Percentiles rank a stretch among this genome's conserved stretches.
Conservation (phyloP, 2,329 filamentous ascomycete genomes). For the Apiospora arundinis region DNA sequence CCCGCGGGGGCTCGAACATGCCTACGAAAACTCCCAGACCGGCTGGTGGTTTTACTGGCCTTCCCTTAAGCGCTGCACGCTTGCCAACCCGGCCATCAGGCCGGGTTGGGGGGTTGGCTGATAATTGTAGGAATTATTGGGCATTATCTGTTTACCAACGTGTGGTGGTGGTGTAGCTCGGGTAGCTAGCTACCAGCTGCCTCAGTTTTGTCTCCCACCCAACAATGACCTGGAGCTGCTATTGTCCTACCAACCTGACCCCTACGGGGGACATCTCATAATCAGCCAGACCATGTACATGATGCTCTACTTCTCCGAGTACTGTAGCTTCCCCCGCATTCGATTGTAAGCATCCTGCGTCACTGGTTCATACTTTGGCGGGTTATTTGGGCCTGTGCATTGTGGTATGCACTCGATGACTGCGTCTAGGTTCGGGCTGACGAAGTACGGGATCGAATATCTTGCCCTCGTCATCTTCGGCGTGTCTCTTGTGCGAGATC, state of each 20-base stretch:
- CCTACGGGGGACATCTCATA: neutral
- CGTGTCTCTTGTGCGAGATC: neutral
- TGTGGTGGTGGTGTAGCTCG: neutral
- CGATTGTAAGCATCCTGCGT: constrained; percentile 36
- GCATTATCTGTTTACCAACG: neutral
- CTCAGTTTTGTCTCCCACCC: neutral
- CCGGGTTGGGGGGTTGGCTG: neutral
- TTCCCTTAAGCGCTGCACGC: neutral
- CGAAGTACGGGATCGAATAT: constrained; percentile 67
- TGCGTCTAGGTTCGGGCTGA: constrained; percentile 55
- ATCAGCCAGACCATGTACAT: neutral
- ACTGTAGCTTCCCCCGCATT: constrained; percentile 39
- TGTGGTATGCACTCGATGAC: constrained; percentile 59
- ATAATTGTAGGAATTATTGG: neutral
- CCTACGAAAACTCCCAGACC: neutral
- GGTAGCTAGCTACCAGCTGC: no score
- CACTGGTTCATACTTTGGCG: constrained; percentile 56
- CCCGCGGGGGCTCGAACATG: neutral
- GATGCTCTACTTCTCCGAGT: constrained; percentile 23
- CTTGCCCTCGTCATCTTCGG: constrained; percentile 55
- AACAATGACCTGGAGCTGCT: neutral
- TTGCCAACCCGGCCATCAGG: neutral
- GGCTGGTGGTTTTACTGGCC: neutral
- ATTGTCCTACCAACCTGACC: neutral
- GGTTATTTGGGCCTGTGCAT: constrained; percentile 48